Evolutionary conservation across 495 filamentous ascomycete species (phyloP).

Genomic region (Symbiotaphrina buchneri): DNA sequence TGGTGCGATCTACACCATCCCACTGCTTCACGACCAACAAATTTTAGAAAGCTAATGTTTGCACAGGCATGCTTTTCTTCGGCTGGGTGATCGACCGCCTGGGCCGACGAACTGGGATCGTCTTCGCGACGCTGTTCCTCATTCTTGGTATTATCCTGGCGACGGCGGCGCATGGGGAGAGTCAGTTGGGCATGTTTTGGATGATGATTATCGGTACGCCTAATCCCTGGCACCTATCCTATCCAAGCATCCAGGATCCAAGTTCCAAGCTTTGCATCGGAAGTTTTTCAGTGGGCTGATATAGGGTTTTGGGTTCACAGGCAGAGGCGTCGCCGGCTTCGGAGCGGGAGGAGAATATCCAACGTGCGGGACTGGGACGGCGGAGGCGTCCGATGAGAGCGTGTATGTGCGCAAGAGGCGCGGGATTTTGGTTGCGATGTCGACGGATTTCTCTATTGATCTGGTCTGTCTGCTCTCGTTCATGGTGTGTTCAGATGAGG

Average conservation of each 20-base stretch:
- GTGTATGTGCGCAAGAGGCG: slow-evolving; percentile 4
- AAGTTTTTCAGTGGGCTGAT: no score
- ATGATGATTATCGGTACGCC: slow-evolving; percentile 1
- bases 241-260: no score
- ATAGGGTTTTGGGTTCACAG: no score
- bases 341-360: neutral
- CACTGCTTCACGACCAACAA: no score
- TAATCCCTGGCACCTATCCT: no score
- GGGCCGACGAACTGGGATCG: neutral
- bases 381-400: neutral
- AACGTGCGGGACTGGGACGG: neutral
- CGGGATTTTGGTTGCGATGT: slow-evolving; percentile 13
- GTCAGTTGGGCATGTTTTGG: neutral
- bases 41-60: no score
- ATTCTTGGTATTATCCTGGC: neutral
- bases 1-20: no score
- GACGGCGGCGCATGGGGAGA: neutral
- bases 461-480: no score
- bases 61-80: neutral
- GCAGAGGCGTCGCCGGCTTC: no score
- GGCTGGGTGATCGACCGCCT: neutral
- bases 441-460: slow-evolving; percentile 15
- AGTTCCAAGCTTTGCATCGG: no score
- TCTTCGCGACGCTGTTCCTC: neutral
- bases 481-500: no score